Evolutionary conservation across 768 basidiomycete species (phyloP).

Genomic region (Holtermanniella nyarrowii): DNA sequence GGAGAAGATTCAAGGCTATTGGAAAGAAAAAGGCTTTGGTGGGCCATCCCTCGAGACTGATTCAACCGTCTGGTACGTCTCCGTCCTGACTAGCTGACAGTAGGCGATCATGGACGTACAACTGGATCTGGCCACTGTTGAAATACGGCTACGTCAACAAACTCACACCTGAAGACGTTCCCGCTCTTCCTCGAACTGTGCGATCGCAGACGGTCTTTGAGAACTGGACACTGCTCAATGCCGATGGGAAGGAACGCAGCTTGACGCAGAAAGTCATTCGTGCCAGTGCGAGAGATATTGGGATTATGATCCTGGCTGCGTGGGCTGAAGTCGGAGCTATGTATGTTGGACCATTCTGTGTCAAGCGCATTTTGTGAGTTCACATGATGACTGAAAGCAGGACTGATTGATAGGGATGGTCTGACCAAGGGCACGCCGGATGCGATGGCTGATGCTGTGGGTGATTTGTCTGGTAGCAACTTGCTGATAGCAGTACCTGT

Average conservation of each 20-base stretch:
- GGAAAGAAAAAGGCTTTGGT: neutral
- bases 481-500: neutral
- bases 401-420: conserved; percentile 12
- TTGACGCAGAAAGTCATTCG: conserved; percentile 21
- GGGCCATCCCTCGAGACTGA: neutral
- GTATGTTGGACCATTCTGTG: conserved; percentile 73
- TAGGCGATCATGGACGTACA: neutral
- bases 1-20: neutral
- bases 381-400: neutral
- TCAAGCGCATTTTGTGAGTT: conserved; percentile 50
- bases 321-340: conserved; percentile 61
- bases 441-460: conserved; percentile 51
- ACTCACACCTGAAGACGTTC: neutral
- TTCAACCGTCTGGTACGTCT: neutral
- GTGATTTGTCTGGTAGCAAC: conserved; percentile 13
- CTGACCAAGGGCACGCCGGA: conserved; percentile 45
- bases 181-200: neutral
- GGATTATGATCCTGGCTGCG: conserved; percentile 59
- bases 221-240: neutral
- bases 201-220: neutral
- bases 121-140: neutral
- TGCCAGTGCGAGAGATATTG: conserved; percentile 35
- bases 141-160: neutral
- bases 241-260: conserved; percentile 1
- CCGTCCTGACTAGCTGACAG: neutral